These are phyloP conservation scores for Dentipellis sp. DNA, from an alignment of 768 basidiomycete genomes.

Conservation along the genomic window DNA sequence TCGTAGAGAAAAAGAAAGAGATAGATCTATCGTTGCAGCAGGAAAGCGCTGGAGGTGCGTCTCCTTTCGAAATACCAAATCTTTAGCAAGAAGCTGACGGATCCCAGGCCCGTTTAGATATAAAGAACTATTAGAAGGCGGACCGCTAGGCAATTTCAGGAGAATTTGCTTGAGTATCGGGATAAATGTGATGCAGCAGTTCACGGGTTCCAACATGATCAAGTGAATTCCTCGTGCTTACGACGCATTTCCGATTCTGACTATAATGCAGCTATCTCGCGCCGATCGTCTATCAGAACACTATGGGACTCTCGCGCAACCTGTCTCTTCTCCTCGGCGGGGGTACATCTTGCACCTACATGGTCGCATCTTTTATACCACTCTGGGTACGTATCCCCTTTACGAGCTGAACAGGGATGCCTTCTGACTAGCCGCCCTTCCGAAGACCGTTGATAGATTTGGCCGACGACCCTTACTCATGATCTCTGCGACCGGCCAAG, in stretches of 20 bases:
- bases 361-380: neutral
- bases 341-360: neutral
- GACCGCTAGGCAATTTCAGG: conserved; percentile 28
- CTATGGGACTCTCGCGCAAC: neutral
- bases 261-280: neutral
- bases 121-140: conserved; percentile 26
- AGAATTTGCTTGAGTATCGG: conserved; percentile 30
- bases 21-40: neutral
- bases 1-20: neutral
- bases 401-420: too few relatives aligned
- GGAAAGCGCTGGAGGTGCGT: neutral
- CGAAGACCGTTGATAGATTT: neutral
- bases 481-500: conserved; percentile 28
- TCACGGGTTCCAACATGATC: conserved; percentile 16
- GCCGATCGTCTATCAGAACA: neutral
- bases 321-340: neutral
- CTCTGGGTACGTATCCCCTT: neutral
- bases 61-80: too few relatives aligned
- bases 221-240: neutral
- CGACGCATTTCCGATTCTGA: neutral
- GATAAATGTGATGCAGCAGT: conserved; percentile 33
- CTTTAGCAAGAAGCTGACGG: neutral
- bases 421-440: neutral
- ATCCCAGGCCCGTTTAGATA: conserved; percentile 22
- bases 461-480: conserved; percentile 26